Evolutionary conservation across 2,329 filamentous ascomycete genomes (phyloP).

Genomic region (Coniella vitis): DNA sequence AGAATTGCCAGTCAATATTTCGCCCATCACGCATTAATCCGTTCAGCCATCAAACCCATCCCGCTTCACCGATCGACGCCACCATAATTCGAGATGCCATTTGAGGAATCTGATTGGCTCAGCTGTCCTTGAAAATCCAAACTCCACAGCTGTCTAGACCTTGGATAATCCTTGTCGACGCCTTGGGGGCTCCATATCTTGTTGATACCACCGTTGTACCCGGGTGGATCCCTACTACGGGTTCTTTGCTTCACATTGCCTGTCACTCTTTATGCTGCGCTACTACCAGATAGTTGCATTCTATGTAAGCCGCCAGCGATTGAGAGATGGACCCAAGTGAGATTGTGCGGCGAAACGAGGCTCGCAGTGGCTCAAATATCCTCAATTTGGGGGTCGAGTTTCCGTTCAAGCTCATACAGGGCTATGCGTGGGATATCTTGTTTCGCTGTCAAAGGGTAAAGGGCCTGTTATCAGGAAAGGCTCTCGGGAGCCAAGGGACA

Average conservation of each 20-base stretch:
- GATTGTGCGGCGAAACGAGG: too few relatives aligned
- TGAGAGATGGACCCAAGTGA: too few relatives aligned
- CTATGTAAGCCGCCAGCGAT: too few relatives aligned
- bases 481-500: not conserved
- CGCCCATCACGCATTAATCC: too few relatives aligned
- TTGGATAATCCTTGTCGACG: not conserved
- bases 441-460: too few relatives aligned
- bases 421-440: too few relatives aligned
- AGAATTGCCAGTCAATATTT: too few relatives aligned
- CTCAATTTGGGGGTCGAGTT: too few relatives aligned
- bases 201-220: constrained; percentile 2
- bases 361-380: too few relatives aligned
- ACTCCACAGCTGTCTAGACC: not conserved
- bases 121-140: not conserved
- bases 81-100: not conserved
- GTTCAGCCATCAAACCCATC: not conserved
- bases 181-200: not conserved
- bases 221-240: not conserved
- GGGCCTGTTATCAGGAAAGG: not conserved
- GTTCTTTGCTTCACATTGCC: not conserved
- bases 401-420: too few relatives aligned
- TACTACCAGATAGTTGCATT: too few relatives aligned
- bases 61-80: not conserved
- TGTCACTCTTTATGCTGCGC: not conserved
- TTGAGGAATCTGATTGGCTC: not conserved